These are phyloP conservation scores for Rubia balearica DNA, from an alignment of 305 asterid genomes.

Conservation along the genomic window DNA sequence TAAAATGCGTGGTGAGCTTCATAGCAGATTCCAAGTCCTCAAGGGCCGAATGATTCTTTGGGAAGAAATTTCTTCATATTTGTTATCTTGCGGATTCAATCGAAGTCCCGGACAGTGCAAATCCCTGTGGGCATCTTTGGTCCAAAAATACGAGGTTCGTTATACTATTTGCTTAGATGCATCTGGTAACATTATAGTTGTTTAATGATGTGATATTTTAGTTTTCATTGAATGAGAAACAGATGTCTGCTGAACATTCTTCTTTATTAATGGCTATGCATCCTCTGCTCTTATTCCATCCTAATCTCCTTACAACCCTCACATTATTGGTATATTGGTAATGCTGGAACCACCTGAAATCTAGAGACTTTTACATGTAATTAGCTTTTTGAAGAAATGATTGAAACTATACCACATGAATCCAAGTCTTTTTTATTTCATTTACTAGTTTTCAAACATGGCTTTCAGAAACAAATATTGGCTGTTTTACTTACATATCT, in stretches of 20 bases:
- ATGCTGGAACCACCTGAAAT: background rate
- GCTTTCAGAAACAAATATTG: background rate
- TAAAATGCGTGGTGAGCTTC: conserved; percentile 73
- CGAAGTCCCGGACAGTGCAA: conserved; percentile 93
- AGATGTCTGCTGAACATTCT: background rate
- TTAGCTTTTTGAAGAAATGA: background rate
- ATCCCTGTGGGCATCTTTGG: conserved; percentile 92
- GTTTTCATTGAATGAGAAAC: background rate
- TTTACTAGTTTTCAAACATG: background rate
- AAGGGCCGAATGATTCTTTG: conserved; percentile 97
- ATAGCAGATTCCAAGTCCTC: conserved; percentile 75
- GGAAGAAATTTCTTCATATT: conserved; percentile 85
- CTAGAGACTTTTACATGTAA: background rate
- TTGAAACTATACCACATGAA: background rate
- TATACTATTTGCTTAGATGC: conserved; percentile 12
- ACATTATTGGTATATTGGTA: background rate
- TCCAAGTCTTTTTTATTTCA: background rate
- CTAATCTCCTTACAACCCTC: background rate
- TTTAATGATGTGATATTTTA: conserved; percentile 11
- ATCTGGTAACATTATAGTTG: background rate
- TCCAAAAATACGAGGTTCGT: conserved; percentile 87
- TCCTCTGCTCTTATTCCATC: background rate
- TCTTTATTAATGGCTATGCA: background rate
- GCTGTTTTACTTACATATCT: background rate
- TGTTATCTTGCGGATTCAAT: conserved; percentile 49